Evolutionary conservation across 306 rosid species (phyloP).

Genomic region (Potentilla sterilis): DNA sequence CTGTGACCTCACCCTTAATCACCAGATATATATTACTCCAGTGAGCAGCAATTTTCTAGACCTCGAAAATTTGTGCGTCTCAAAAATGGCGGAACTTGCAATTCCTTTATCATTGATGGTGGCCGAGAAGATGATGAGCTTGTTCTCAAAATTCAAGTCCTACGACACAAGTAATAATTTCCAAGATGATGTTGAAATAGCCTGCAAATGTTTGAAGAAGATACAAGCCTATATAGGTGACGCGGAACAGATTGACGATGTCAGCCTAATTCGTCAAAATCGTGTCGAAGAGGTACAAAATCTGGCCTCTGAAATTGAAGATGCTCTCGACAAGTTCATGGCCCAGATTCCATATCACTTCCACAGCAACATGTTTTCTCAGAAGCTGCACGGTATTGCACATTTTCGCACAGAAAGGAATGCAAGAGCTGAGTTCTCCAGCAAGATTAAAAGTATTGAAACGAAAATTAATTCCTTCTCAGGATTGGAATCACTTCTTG

Average conservation of each 20-base stretch:
- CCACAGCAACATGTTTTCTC: neutral
- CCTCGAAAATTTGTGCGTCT: neutral
- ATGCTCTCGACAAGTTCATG: neutral
- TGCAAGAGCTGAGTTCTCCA: neutral
- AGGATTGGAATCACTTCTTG: neutral
- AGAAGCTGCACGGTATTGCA: neutral
- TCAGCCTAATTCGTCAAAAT: neutral
- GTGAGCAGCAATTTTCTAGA: neutral
- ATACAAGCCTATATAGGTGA: slow-evolving; percentile 8
- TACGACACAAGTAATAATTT: too few relatives aligned
- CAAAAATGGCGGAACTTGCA: neutral
- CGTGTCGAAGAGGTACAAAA: neutral
- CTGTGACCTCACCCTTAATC: too few relatives aligned
- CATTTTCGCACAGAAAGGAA: neutral
- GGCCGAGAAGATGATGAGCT: neutral
- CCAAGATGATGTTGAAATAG: neutral
- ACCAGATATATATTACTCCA: neutral
- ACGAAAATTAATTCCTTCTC: neutral
- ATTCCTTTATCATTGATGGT: neutral
- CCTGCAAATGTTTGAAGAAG: neutral
- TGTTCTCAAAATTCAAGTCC: neutral
- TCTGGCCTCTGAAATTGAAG: slow-evolving; percentile 7
- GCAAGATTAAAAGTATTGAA: neutral
- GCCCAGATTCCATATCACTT: neutral
- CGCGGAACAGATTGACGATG: neutral